Conservation (phyloP, 1,139 yeast genomes). For the Geotrichum restrictum region DNA sequence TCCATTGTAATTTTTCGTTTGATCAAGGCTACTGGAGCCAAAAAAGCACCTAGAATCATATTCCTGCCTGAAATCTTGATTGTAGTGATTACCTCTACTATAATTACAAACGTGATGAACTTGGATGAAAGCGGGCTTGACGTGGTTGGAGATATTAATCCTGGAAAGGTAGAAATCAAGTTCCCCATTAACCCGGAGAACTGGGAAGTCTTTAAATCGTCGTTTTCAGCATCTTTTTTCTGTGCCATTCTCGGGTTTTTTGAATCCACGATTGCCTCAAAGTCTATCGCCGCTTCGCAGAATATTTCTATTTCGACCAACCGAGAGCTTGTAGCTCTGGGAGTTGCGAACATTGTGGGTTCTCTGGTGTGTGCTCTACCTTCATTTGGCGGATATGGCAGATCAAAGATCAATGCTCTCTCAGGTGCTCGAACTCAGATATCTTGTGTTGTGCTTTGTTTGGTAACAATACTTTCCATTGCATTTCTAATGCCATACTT, state of each 20-base stretch:
- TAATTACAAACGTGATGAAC: conserved; percentile 50
- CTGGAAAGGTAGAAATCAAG: conserved; percentile 44
- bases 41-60: conserved; percentile 18
- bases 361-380: conserved; percentile 79
- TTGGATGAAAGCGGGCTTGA: conserved; percentile 60
- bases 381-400: conserved; percentile 93
- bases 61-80: conserved; percentile 80
- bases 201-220: conserved; percentile 37
- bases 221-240: conserved; percentile 49
- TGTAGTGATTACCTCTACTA: conserved; percentile 62
- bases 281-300: conserved; percentile 45
- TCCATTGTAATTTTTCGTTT: conserved; percentile 34
- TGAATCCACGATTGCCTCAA: conserved; percentile 88
- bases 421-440: conserved; percentile 83
- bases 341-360: conserved; percentile 64
- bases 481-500: conserved; percentile 58
- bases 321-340: conserved; percentile 73
- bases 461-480: conserved; percentile 63
- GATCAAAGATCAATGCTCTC: conserved; percentile 82
- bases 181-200: conserved; percentile 47
- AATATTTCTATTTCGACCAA: conserved; percentile 40
- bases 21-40: conserved; percentile 19
- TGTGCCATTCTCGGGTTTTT: conserved; percentile 88
- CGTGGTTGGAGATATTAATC: conserved; percentile 65
- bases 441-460: conserved; percentile 78